phyloP scores from a whole-genome alignment of 148 eudicot species.

The Simmondsia chinensis region DNA sequence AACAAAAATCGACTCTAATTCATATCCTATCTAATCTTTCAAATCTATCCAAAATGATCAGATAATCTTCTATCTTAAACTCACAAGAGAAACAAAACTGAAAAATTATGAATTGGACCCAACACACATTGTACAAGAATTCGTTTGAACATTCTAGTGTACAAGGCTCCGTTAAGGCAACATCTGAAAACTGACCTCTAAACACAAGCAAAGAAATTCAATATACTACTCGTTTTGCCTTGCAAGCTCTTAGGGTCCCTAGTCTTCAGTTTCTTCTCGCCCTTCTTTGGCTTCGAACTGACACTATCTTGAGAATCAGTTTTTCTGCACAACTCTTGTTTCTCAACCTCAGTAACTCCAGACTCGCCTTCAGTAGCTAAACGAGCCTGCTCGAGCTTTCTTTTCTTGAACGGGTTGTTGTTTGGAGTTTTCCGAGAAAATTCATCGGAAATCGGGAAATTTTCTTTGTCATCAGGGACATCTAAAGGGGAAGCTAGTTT shows the following conservation, averaged over 20 bases:
- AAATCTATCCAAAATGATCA: too few relatives aligned
- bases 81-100: too few relatives aligned
- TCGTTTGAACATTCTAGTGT: too few relatives aligned
- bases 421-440: constrained; percentile 19
- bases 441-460: constrained; percentile 6
- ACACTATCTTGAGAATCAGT: constrained; percentile 40
- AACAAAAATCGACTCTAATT: too few relatives aligned
- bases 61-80: too few relatives aligned
- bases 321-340: constrained; percentile 9
- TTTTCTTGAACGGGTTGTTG: constrained; percentile 52
- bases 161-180: too few relatives aligned
- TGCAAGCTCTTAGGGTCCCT: constrained; percentile 11
- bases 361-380: constrained; percentile 20
- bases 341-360: constrained; percentile 30
- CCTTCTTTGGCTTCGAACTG: constrained; percentile 22
- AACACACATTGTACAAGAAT: too few relatives aligned
- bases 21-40: too few relatives aligned
- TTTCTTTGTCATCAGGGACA: constrained; percentile 9
- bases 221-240: constrained; percentile 24
- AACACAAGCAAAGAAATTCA: constrained; percentile 40
- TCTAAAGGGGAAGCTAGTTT: constrained; percentile 23
- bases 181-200: too few relatives aligned
- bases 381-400: constrained; percentile 26
- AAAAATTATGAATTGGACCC: too few relatives aligned
- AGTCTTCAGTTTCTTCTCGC: constrained; percentile 10